phyloP scores from a whole-genome alignment of 192 early-diverging fungal species.

The Helicostylum pulchrum region DNA sequence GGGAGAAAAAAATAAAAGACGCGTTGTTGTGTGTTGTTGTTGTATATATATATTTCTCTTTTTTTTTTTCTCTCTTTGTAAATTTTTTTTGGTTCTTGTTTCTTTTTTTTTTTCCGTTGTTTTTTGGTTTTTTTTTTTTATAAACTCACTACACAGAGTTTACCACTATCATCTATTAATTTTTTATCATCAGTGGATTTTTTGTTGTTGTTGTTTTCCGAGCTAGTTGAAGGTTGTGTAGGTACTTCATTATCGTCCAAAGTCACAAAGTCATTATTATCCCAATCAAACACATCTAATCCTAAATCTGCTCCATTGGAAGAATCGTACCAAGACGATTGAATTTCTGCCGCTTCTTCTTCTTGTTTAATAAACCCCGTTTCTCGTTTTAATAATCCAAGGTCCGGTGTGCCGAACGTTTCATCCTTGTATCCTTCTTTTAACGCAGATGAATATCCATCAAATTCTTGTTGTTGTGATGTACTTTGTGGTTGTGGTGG shows the following conservation, averaged over 20 bases:
- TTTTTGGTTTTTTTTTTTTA: background rate
- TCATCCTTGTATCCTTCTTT: conserved; percentile 31
- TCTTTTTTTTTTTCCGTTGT: background rate
- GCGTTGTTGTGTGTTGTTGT: too few relatives aligned
- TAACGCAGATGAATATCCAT: conserved; percentile 12
- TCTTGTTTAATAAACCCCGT: background rate
- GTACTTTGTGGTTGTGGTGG: background rate
- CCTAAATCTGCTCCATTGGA: conserved; percentile 2
- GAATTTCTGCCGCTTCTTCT: conserved; percentile 5
- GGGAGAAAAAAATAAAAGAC: too few relatives aligned
- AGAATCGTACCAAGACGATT: conserved; percentile 17
- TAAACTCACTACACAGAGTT: conserved; percentile 7
- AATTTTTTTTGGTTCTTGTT: conserved; percentile 1
- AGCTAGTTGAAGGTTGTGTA: background rate
- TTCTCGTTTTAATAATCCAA: conserved; percentile 9
- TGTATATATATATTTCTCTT: background rate
- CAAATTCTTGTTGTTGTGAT: background rate
- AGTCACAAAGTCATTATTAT: conserved; percentile 9
- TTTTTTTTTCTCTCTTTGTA: background rate
- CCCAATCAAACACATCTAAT: conserved; percentile 18
- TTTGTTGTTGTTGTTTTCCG: background rate
- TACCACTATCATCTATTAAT: conserved; percentile 13
- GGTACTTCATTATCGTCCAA: conserved; percentile 7
- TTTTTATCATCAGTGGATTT: conserved; percentile 10
- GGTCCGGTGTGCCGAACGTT: conserved; percentile 19